A percentile compares a stretch with the other conserved stretches of the same genome.
Conservation (phyloP, 495 filamentous ascomycete genomes). For the Hypoxylon fuscum region DNA sequence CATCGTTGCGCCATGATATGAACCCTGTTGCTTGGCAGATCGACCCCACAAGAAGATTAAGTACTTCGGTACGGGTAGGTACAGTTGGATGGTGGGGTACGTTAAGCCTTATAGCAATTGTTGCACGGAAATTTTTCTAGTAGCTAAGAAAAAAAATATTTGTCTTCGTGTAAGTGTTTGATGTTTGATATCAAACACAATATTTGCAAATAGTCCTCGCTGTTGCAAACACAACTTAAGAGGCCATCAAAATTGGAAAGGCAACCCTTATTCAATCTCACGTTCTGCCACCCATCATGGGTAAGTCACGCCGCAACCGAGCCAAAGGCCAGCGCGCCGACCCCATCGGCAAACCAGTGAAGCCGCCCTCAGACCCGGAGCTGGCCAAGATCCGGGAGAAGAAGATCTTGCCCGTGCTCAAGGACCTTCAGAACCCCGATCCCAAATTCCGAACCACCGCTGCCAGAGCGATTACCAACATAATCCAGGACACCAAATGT, state of each 20-base stretch:
- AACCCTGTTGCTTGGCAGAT: constrained; percentile 26
- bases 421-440: constrained; percentile 63
- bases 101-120: constrained; percentile 14
- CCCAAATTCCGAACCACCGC: constrained; percentile 62
- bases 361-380: constrained; percentile 63
- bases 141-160: background rate
- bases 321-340: constrained; percentile 50
- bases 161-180: no score
- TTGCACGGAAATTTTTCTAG: constrained; percentile 10
- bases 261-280: background rate
- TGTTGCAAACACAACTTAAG: no score
- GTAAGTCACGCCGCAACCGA: constrained; percentile 53
- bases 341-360: constrained; percentile 60
- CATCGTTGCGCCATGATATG: background rate
- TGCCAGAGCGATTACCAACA: constrained; percentile 63
- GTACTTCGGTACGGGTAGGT: background rate
- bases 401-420: constrained; percentile 65
- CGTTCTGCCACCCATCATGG: constrained; percentile 42
- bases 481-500: constrained; percentile 65
- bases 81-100: constrained; percentile 29
- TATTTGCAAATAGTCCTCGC: no score
- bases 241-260: no score
- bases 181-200: no score
- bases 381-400: constrained; percentile 64
- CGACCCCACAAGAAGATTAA: constrained; percentile 21